These are phyloP conservation scores for Ogataea siamensis DNA, from an alignment of 805 yeast genomes.

Conservation along the genomic window DNA sequence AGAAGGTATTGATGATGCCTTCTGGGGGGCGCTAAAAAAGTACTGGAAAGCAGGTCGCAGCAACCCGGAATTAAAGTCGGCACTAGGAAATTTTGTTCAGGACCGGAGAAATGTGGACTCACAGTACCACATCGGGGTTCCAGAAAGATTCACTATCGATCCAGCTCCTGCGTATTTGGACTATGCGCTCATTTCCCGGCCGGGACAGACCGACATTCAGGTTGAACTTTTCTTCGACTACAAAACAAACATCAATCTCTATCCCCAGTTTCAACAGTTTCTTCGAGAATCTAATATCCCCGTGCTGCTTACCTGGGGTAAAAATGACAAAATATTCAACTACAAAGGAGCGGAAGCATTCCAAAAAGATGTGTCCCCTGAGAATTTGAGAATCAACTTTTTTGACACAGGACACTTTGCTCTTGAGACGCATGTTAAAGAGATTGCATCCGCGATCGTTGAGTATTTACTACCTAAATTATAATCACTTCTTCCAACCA, in stretches of 20 bases:
- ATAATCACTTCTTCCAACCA: constrained; percentile 8
- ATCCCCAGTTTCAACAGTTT: constrained; percentile 38
- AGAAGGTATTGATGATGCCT: constrained; percentile 38
- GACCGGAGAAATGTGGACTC: constrained; percentile 1
- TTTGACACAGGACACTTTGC: constrained; percentile 41
- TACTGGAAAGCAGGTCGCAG: constrained; percentile 32
- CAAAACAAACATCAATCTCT: constrained; percentile 33
- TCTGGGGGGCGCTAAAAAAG: constrained; percentile 38
- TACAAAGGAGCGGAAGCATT: constrained; percentile 39
- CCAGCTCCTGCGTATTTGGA: constrained; percentile 37
- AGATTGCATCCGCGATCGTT: constrained; percentile 1
- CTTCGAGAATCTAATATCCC: constrained; percentile 35
- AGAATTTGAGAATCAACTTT: constrained; percentile 28
- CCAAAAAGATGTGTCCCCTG: constrained; percentile 30
- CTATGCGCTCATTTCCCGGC: constrained; percentile 25
- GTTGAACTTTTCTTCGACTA: constrained; percentile 38
- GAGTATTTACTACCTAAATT: not conserved
- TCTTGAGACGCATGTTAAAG: constrained; percentile 6
- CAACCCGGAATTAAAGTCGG: constrained; percentile 11
- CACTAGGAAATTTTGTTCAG: constrained; percentile 18
- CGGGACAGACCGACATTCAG: constrained; percentile 29
- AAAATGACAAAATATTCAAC: constrained; percentile 38
- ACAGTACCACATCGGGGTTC: constrained; percentile 11
- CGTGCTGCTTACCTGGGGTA: constrained; percentile 41
- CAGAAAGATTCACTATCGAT: constrained; percentile 26